phyloP scores from a whole-genome alignment of 805 yeast genomes.

The Phaffomyces antillensis region DNA sequence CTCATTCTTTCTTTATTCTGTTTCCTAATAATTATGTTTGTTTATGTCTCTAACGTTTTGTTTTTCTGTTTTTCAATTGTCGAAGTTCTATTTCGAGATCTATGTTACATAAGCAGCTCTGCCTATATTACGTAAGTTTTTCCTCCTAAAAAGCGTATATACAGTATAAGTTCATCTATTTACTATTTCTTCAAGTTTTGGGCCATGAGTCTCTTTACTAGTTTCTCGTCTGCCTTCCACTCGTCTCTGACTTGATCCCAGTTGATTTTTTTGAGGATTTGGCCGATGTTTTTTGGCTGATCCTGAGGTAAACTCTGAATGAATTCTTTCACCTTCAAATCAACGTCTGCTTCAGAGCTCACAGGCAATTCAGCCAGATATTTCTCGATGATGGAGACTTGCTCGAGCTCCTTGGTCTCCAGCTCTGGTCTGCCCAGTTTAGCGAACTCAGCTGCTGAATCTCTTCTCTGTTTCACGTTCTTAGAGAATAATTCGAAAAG shows the following conservation, averaged over 20 bases:
- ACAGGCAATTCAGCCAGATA: slow-evolving; percentile 38
- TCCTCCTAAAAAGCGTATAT: too few species aligned
- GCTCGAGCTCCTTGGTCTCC: slow-evolving; percentile 44
- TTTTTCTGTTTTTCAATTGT: too few species aligned
- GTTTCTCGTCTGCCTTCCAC: slow-evolving; percentile 30
- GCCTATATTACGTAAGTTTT: too few species aligned
- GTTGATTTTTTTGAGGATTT: slow-evolving; percentile 26
- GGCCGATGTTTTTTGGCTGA: slow-evolving; percentile 18
- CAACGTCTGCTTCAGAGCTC: slow-evolving; percentile 39
- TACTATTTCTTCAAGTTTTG: slow-evolving; percentile 3
- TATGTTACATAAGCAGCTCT: too few species aligned
- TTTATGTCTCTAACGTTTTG: too few species aligned
- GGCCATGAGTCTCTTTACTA: slow-evolving; percentile 5
- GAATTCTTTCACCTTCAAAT: slow-evolving; percentile 24
- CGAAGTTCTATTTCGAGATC: too few species aligned
- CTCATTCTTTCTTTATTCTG: slow-evolving; percentile 5
- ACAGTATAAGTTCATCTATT: background rate
- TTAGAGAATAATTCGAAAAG: slow-evolving; percentile 33
- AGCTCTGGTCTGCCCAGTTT: slow-evolving; percentile 43
- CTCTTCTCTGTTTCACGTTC: slow-evolving; percentile 41
- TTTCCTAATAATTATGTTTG: too few species aligned
- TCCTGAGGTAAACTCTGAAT: slow-evolving; percentile 23
- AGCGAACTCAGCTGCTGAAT: slow-evolving; percentile 41
- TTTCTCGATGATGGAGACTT: slow-evolving; percentile 34
- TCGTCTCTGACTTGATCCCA: slow-evolving; percentile 28